Base-by-base conservation (phyloP, 768 basidiomycete species). In the Trametes villosa region DNA sequence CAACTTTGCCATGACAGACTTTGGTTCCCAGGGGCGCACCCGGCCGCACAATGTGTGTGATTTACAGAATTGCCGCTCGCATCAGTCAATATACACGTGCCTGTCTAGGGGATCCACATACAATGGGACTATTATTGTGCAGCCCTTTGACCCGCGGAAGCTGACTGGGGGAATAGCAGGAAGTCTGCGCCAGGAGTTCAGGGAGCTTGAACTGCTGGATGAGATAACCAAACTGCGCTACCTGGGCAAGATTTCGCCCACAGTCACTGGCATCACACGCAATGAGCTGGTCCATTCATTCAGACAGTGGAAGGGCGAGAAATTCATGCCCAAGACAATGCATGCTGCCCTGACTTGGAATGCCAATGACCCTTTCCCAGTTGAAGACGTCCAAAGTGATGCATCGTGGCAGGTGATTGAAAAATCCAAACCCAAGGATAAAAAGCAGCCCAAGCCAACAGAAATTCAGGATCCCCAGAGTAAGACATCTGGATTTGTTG, bases 151-250 rank as follows among this genome's bases (percentile, higher is more conserved):
- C 59, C 5, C 17, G 6, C n/a, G 13, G 0, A 59, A 63, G 24
- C 49, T 68, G 13, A 55, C 13, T n/a, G 55, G 58, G 15, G 62
- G 68, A 5, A 24, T 65, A 1, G 34, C 59, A 9, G 57, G 60
- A 11, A 52, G 45, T 42, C 49, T 70, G 17, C 40, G 65, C 12
- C 49, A 62, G 56, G 65, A 71, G 42, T 70, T 68, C 40, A 38
- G 72, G 9, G 74, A 77, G 34, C 59, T 77, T 0, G 74, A 77
- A 30, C 34, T 78, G 0, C 58, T 79, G 1, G n/a, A n/a, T n/a
- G n/a, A n/a, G n/a, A n/a, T n/a, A n/a, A n/a, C n/a, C n/a, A n/a
- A n/a, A n/a, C n/a, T n/a, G n/a, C n/a, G n/a, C n/a, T n/a, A n/a
- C n/a, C n/a, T n/a, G n/a, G n/a, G n/a, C n/a, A n/a, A n/a, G n/a